Evolutionary conservation across 148 eudicot genomes (phyloP), one percentile per base, ranked within the genome.

Genomic region (Pouteria glomerata): DNA sequence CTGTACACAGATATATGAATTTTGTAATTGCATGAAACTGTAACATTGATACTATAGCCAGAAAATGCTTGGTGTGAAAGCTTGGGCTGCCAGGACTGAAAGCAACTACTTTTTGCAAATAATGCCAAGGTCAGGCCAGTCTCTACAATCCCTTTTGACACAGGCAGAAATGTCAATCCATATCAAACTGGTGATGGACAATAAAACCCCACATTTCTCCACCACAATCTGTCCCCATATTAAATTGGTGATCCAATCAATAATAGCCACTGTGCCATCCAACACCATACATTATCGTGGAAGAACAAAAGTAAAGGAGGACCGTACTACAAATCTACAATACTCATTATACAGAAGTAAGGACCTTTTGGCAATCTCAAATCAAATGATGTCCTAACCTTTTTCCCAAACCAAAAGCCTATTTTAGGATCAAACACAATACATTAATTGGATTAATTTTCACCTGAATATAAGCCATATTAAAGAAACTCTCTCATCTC

Each of bases 1-100:
- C 98, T 95, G 77, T 39, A 78, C 59, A 61, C 14, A 30, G 37
- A 68, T 59, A 30, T 58, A 7, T 37, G 7, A 70, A 19, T 60
- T 52, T 47, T 10, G 3, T 18, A 75, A 68, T 14, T 26, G 33
- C 5, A 13, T 59, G 56, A 58, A 29, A 68, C 30, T 21, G 2
- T 55, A 56, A 58, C 27, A 57, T 50, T 66, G 26, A 48, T n/a
- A 55, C 24, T 12, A 67, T 5, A 56, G 19, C 11, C 52, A 24
- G 45, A 57, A n/a, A 60, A 16, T 53, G 33, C 26, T 53, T 33
- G 61, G 42, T 52, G 48, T 35, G 44, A 41, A 42, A 2, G 29
- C 31, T 70, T 0, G 6, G 3, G 24, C 56, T 34, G 27, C 30
- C 45, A 56, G 8, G 44, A 39, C 23, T 39, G 12, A 21, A 1